These are phyloP conservation scores for Scopulariopsis brevicaulis DNA, from an alignment of 2,329 filamentous ascomycete species.

Conservation along the genomic window DNA sequence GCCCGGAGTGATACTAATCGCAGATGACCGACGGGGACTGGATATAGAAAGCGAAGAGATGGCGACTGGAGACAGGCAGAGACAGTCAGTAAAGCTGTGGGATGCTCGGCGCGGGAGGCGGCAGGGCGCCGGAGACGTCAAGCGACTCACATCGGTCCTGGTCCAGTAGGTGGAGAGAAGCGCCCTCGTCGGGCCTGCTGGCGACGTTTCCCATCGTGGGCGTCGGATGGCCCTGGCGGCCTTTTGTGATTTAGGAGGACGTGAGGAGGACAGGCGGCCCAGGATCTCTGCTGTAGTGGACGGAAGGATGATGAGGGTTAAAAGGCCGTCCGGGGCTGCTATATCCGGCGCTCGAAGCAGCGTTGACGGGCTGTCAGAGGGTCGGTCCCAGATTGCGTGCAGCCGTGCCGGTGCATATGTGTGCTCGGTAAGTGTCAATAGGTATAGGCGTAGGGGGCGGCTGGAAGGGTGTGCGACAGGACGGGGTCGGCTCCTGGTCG, in stretches of 20 bases:
- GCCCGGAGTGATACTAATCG: conserved; percentile 75
- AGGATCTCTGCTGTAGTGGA: neutral
- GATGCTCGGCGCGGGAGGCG: neutral
- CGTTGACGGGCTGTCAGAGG: neutral
- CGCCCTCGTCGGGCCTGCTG: conserved; percentile 78
- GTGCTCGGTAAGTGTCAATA: neutral
- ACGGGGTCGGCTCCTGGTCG: neutral
- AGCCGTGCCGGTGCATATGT: neutral
- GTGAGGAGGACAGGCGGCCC: neutral
- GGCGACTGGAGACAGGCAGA: conserved; percentile 49
- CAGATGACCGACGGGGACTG: conserved; percentile 64
- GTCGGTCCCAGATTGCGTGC: neutral
- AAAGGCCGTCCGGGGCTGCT: neutral
- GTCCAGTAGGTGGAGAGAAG: conserved; percentile 74
- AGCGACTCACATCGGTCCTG: conserved; percentile 70
- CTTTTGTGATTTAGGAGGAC: conserved; percentile 2
- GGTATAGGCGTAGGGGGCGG: too few species aligned
- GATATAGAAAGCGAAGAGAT: conserved; percentile 75
- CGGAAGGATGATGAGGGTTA: neutral
- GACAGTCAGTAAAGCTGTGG: conserved; percentile 8
- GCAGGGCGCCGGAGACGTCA: conserved; percentile 1
- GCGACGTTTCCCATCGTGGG: conserved; percentile 80
- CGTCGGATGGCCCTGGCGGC: conserved; percentile 2
- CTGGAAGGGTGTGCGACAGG: neutral
- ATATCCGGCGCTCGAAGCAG: neutral